Conservation (phyloP, 108 stramenopile genomes). For the Skeletonema costatum region DNA sequence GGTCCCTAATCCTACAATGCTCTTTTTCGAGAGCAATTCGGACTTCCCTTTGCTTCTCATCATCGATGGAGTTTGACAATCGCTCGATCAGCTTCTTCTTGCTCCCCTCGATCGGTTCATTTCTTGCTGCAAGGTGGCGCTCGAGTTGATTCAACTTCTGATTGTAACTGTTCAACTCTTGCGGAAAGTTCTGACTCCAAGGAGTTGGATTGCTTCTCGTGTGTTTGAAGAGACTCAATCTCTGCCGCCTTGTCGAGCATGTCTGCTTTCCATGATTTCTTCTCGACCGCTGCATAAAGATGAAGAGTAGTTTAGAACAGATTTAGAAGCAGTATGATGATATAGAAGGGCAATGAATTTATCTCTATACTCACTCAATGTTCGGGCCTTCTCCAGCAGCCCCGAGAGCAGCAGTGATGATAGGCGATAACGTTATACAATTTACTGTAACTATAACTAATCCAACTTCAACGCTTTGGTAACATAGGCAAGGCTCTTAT, state of each 20-base stretch:
- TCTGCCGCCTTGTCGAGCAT: conserved; percentile 15
- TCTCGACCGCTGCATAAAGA: conserved; percentile 29
- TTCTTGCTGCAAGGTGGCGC: conserved; percentile 54
- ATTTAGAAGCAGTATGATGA: neutral
- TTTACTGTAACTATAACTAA: no score
- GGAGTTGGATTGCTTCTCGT: conserved; percentile 7
- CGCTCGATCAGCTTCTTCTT: conserved; percentile 55
- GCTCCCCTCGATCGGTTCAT: conserved; percentile 56
- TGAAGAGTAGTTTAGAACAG: neutral
- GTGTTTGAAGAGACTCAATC: conserved; percentile 19
- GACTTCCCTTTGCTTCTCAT: conserved; percentile 55
- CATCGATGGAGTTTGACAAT: conserved; percentile 53
- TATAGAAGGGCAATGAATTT: neutral
- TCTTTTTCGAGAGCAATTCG: conserved; percentile 62
- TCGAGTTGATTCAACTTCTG: conserved; percentile 26
- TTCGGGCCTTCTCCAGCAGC: conserved; percentile 14
- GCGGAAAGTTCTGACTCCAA: conserved; percentile 14
- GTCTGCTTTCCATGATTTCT: conserved; percentile 12
- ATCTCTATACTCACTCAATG: neutral
- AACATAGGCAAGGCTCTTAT: no score
- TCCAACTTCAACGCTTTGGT: no score
- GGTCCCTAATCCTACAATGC: conserved; percentile 51
- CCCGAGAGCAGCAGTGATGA: no score
- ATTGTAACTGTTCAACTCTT: conserved; percentile 16
- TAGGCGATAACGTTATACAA: no score